phyloP scores from a whole-genome alignment of 257 asterid genomes.

The Nicotiana tomentosiformis region DNA sequence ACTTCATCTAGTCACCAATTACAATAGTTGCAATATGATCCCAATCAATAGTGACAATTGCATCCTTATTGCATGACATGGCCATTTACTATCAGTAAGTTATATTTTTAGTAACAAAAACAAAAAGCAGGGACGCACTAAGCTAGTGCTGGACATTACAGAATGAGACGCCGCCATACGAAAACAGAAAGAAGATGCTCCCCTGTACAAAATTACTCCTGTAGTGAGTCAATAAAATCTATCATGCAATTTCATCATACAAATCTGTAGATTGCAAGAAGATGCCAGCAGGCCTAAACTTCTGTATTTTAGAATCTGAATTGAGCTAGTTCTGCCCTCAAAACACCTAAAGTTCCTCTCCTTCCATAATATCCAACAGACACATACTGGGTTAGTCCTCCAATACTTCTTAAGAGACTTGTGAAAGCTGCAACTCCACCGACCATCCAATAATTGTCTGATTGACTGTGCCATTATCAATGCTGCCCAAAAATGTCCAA shows the following conservation, averaged over 20 bases:
- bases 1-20: conserved; percentile 1
- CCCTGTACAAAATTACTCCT: background rate
- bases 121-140: background rate
- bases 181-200: background rate
- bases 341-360: background rate
- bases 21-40: background rate
- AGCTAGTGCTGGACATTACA: background rate
- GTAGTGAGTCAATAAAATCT: background rate
- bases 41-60: background rate
- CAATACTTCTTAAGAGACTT: background rate
- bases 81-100: background rate
- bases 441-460: conserved; percentile 1
- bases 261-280: background rate
- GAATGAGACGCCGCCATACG: background rate
- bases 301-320: background rate
- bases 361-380: background rate
- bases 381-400: background rate
- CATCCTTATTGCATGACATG: background rate
- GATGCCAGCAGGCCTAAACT: background rate
- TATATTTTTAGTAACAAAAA: background rate
- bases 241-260: background rate
- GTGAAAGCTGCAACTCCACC: background rate
- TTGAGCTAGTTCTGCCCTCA: background rate
- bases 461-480: background rate
- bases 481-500: background rate